Conservation (phyloP, 768 basidiomycete genomes). For the Lactarius psammicola region DNA sequence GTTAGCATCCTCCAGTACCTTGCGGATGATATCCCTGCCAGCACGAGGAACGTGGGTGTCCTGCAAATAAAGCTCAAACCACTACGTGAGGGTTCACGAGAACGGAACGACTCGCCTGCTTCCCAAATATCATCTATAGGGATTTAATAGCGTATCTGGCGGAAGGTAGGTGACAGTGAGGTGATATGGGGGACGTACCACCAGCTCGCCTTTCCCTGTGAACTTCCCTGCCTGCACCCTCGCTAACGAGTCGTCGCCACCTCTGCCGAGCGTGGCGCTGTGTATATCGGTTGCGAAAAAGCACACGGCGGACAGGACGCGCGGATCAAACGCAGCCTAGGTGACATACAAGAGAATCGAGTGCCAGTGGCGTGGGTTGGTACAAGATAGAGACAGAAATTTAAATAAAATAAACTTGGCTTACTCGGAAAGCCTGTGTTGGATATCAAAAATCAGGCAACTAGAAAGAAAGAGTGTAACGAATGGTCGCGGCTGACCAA, state of each 20-base stretch:
- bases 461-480: constrained; percentile 31
- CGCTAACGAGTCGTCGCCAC: constrained; percentile 70
- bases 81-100: neutral
- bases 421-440: constrained; percentile 51
- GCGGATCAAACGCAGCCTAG: constrained; percentile 84
- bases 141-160: neutral
- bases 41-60: constrained; percentile 91
- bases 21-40: constrained; percentile 83
- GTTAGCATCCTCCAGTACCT: constrained; percentile 76
- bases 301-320: constrained; percentile 82
- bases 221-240: constrained; percentile 75
- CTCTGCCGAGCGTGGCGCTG: constrained; percentile 77
- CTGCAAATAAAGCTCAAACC: constrained; percentile 36
- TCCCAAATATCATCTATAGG: constrained; percentile 88
- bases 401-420: constrained; percentile 13
- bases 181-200: constrained; percentile 48
- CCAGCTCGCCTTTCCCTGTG: constrained; percentile 75
- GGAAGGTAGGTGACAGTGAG: neutral
- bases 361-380: neutral
- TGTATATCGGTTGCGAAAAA: constrained; percentile 97
- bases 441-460: constrained; percentile 33
- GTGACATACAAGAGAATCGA: neutral
- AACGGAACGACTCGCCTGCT: constrained; percentile 56
- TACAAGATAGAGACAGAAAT: neutral
- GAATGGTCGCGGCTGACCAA: constrained; percentile 48